Percentiles rank a stretch among this genome's conserved stretches.
phyloP scores from a whole-genome alignment of 768 basidiomycete genomes.

The Pulveroboletus ravenelii region DNA sequence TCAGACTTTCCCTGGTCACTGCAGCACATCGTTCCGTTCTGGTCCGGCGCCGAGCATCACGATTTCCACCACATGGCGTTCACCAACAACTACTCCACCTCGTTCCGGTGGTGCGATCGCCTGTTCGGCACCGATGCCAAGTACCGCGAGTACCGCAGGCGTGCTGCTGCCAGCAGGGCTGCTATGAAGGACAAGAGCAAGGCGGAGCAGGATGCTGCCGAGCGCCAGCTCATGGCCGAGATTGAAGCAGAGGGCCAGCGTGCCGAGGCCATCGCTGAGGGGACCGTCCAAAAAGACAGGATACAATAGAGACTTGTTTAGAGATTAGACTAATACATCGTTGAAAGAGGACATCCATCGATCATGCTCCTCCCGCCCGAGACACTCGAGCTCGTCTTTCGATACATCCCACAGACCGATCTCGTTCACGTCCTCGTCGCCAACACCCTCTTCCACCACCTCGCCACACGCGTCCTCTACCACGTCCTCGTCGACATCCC shows the following conservation, averaged over 20 bases:
- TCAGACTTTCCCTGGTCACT: constrained; percentile 97
- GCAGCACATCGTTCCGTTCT: constrained; percentile 88
- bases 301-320: constrained; percentile 22
- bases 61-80: constrained; percentile 99
- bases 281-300: constrained; percentile 21
- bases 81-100: constrained; percentile 89
- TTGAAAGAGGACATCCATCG: too few species aligned
- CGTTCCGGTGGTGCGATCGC: constrained; percentile 91
- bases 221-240: constrained; percentile 61
- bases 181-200: constrained; percentile 48
- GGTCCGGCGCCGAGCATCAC: constrained; percentile 96
- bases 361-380: constrained; percentile 34
- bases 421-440: constrained; percentile 23
- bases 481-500: constrained; percentile 33
- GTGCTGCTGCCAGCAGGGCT: constrained; percentile 58
- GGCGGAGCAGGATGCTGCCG: constrained; percentile 50
- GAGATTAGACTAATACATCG: constrained; percentile 7
- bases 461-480: constrained; percentile 34
- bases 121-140: constrained; percentile 88
- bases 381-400: constrained; percentile 32
- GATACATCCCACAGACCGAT: constrained; percentile 22
- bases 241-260: constrained; percentile 68
- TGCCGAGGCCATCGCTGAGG: constrained; percentile 57
- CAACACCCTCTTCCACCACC: constrained; percentile 24
- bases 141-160: constrained; percentile 75